Percentiles rank a stretch among this genome's conserved stretches.
phyloP scores from a whole-genome alignment of 2,329 filamentous ascomycete species.

The Stemphylium lycopersici region DNA sequence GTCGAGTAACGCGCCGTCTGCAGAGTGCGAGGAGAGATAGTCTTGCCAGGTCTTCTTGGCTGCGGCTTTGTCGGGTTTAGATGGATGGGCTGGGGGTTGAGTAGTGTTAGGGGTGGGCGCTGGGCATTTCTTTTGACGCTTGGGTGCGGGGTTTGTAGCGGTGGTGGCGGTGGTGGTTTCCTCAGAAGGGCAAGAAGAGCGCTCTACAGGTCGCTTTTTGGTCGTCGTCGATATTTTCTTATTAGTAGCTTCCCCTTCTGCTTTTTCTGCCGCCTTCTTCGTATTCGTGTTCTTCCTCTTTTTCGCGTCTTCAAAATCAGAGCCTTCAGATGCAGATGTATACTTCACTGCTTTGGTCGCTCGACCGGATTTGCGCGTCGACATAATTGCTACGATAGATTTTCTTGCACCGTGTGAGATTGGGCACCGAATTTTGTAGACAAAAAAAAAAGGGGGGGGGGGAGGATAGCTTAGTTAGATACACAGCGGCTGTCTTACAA shows the following conservation, averaged over 20 bases:
- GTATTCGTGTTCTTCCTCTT: constrained; percentile 2
- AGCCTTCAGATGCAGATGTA: constrained; percentile 19
- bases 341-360: constrained; percentile 22
- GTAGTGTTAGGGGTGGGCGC: no score
- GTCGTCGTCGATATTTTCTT: constrained; percentile 7
- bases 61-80: constrained; percentile 6
- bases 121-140: constrained; percentile 8
- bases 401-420: no score
- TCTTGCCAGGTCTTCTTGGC: constrained; percentile 12
- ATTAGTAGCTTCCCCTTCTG: not conserved
- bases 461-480: no score
- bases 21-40: constrained; percentile 1
- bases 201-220: not conserved
- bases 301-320: constrained; percentile 18
- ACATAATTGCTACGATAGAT: constrained; percentile 3
- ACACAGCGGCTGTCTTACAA: no score
- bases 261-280: not conserved
- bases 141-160: not conserved
- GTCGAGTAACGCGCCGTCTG: constrained; percentile 2
- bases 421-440: no score
- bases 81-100: constrained; percentile 2
- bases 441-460: no score
- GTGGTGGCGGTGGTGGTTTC: not conserved
- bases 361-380: constrained; percentile 18
- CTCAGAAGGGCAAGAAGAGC: not conserved